Percentiles rank a stretch among this genome's conserved stretches.
These are phyloP conservation scores for Somion occarium DNA, from an alignment of 1,284 basidiomycete species.

Conservation along the genomic window DNA sequence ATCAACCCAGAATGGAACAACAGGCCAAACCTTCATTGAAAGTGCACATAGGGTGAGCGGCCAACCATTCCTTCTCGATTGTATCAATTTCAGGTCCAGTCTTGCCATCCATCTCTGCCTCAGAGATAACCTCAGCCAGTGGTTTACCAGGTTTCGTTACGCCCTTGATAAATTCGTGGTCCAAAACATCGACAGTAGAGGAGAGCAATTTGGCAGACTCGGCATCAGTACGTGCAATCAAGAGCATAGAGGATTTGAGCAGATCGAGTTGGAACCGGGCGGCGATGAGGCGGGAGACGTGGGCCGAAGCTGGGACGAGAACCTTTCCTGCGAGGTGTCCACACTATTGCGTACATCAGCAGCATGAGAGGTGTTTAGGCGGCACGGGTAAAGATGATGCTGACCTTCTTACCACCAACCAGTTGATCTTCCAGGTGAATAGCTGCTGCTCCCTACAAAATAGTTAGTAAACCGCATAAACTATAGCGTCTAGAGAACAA, in stretches of 20 bases:
- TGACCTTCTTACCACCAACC: conserved; percentile 84
- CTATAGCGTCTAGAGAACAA: conserved; percentile 5
- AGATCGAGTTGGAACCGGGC: conserved; percentile 88
- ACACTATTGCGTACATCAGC: conserved; percentile 46
- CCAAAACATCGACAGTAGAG: conserved; percentile 76
- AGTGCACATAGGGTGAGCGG: conserved; percentile 69
- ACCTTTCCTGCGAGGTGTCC: conserved; percentile 94
- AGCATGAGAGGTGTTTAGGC: conserved; percentile 3
- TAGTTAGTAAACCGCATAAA: conserved; percentile 4
- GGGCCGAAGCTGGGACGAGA: conserved; percentile 83
- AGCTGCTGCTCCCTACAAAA: conserved; percentile 68
- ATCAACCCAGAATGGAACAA: not conserved
- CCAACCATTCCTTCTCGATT: conserved; percentile 78
- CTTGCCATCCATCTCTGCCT: conserved; percentile 69
- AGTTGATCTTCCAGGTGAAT: conserved; percentile 93
- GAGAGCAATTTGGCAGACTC: conserved; percentile 87
- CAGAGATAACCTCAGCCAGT: conserved; percentile 70
- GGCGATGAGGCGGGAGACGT: conserved; percentile 79
- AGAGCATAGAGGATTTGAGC: conserved; percentile 81
- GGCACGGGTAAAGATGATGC: not conserved
- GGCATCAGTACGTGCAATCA: conserved; percentile 90
- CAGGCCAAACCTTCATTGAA: conserved; percentile 71
- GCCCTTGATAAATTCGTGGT: conserved; percentile 75
- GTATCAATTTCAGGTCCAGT: conserved; percentile 69
- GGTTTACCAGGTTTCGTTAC: conserved; percentile 52